A percentile compares a stretch with the other conserved stretches of the same genome.
phyloP scores from a whole-genome alignment of 768 basidiomycete species.

The Clitopilus hobsonii region DNA sequence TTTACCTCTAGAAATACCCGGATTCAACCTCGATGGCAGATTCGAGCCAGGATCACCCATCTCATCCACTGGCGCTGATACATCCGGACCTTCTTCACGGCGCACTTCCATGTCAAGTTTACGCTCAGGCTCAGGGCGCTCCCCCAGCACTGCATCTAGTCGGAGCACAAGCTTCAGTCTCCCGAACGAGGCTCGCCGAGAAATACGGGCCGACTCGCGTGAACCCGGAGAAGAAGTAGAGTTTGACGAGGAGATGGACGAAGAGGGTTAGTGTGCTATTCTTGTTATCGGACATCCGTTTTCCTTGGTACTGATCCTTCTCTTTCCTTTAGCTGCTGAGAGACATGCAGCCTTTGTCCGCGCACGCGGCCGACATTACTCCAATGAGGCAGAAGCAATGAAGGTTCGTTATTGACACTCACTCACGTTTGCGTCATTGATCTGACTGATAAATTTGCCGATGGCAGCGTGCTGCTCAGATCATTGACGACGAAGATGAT shows the following conservation, averaged over 20 bases:
- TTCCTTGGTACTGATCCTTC: neutral
- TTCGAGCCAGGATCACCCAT: constrained; percentile 33
- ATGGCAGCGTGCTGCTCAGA: constrained; percentile 53
- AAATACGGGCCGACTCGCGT: constrained; percentile 50
- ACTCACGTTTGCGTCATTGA: constrained; percentile 1
- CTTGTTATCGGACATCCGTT: neutral
- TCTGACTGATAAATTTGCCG: constrained; percentile 7
- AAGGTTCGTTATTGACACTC: constrained; percentile 53
- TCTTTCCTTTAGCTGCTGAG: constrained; percentile 52
- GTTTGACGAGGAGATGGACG: constrained; percentile 80
- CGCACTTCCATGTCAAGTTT: constrained; percentile 69
- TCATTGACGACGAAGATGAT: constrained; percentile 64
- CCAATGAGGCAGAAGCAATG: constrained; percentile 91
- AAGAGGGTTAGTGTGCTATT: constrained; percentile 58
- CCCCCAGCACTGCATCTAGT: constrained; percentile 60
- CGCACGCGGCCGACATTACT: constrained; percentile 81
- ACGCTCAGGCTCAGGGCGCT: constrained; percentile 48
- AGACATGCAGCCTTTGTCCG: constrained; percentile 81
- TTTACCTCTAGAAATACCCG: constrained; percentile 91
- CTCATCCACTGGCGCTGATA: constrained; percentile 58
- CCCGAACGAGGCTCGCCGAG: constrained; percentile 62
- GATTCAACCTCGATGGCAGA: constrained; percentile 55
- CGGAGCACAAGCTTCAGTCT: constrained; percentile 83
- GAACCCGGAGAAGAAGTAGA: constrained; percentile 70
- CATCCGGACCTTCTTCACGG: constrained; percentile 67